Evolutionary conservation across 345 rosid species (phyloP), one percentile per base, ranked within the genome.

Genomic region (Eucalyptus albens): DNA sequence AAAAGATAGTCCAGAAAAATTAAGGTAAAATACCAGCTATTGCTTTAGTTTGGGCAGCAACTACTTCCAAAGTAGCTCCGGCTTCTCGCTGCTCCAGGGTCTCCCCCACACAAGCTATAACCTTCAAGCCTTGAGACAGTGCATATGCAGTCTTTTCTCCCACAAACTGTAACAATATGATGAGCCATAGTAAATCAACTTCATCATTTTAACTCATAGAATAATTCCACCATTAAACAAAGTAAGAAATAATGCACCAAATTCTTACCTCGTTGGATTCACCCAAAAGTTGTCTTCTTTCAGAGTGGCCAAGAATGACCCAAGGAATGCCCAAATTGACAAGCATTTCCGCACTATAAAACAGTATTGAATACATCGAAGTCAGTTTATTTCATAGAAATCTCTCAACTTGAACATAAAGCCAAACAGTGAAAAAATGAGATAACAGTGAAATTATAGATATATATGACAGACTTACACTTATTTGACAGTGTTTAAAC

Each of bases 271-370:
- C 98, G 55, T 95, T 95, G 33, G 98, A 91, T 89, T 96, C 99
- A 62, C 92, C 93, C 40, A 96, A 90, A 69, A 96, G 86, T 86
- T 88, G 94, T 88, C 99, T 94, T 90, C 99, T 96, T 89, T 96
- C 99, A 88, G 99, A 97, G 91, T 97, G 99, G 80, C 99, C 99
- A 89, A 97, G 95, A 91, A 97, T 96, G 91, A 97, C 99, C 99
- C 99, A 97, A 17, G 96, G 96, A 92, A 97, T 92, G 55, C 86
- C 92, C 94, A 97, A 91, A 92, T 95, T 95, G 89, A 91, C 93
- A 89, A 97, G 98, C 99, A 97, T 97, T 93, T 97, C 98, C 2
- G 98, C 99, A 90, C 99, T 97, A 91, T 60, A 91, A 49, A 91
- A 33, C 27, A 45, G 80, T 21, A 86, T 42, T 47, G 47, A 21